These are phyloP conservation scores for Populus hybrid DNA, from an alignment of 441 rosid genomes.

Conservation along the genomic window DNA sequence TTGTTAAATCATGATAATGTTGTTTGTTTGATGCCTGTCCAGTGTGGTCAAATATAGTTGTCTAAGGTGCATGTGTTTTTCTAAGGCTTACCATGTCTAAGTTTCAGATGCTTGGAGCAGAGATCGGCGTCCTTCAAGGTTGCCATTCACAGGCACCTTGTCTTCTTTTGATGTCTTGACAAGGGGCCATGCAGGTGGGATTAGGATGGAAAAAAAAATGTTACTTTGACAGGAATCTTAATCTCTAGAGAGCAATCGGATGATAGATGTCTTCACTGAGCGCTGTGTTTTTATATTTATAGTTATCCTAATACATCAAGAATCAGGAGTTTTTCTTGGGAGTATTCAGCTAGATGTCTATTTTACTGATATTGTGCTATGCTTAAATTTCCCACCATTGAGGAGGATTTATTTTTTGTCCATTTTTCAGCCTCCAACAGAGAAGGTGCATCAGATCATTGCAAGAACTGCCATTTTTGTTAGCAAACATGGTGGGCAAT, in stretches of 20 bases:
- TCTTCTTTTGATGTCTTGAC: constrained; percentile 94
- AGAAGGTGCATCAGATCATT: constrained; percentile 91
- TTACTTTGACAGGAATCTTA: constrained; percentile 48
- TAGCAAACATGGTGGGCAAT: constrained; percentile 85
- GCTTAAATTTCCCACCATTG: constrained; percentile 34
- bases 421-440: constrained; percentile 81
- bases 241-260: constrained; percentile 48
- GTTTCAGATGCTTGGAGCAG: constrained; percentile 99
- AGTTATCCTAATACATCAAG: constrained; percentile 49
- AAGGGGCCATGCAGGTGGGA: constrained; percentile 97
- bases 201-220: constrained; percentile 73
- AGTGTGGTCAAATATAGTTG: constrained; percentile 58
- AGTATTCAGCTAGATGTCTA: constrained; percentile 28
- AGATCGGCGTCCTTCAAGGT: constrained; percentile 68
- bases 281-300: constrained; percentile 61
- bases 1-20: constrained; percentile 21
- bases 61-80: constrained; percentile 77
- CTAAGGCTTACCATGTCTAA: constrained; percentile 98
- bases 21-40: constrained; percentile 51
- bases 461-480: constrained; percentile 86
- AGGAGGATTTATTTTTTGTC: constrained; percentile 19
- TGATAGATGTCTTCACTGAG: constrained; percentile 55
- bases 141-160: constrained; percentile 78
- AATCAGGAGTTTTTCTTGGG: constrained; percentile 33
- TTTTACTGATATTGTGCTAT: constrained; percentile 11